These are phyloP conservation scores for Leccinum variabile DNA, from an alignment of 1,284 basidiomycete genomes.

Conservation along the genomic window DNA sequence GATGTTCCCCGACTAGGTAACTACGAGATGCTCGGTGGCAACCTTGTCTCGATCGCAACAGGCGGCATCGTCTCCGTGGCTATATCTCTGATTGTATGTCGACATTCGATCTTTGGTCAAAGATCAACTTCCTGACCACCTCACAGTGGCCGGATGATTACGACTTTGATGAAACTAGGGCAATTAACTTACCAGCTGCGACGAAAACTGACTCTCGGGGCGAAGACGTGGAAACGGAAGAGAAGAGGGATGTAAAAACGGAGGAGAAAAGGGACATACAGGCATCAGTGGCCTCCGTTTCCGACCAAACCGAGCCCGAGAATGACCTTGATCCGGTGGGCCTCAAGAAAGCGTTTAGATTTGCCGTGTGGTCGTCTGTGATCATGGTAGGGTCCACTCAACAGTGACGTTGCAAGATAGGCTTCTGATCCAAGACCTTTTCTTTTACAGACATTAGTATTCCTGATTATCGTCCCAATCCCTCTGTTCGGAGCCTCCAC, in stretches of 20 bases:
- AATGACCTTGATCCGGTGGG: conserved; percentile 59
- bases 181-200: conserved; percentile 56
- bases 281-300: conserved; percentile 33
- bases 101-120: neutral
- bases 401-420: neutral
- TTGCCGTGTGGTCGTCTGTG: conserved; percentile 74
- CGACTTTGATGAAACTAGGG: conserved; percentile 76
- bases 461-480: conserved; percentile 75
- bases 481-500: conserved; percentile 82
- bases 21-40: conserved; percentile 84
- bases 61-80: conserved; percentile 75
- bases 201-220: conserved; percentile 19
- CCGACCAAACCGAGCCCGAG: conserved; percentile 38
- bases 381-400: conserved; percentile 50
- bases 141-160: conserved; percentile 75
- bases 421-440: conserved; percentile 7
- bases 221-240: conserved; percentile 36
- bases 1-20: conserved; percentile 48
- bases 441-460: conserved; percentile 52
- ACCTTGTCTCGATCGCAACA: conserved; percentile 81
- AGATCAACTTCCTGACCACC: conserved; percentile 2
- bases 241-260: conserved; percentile 40
- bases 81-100: conserved; percentile 48
- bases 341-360: conserved; percentile 70
- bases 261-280: conserved; percentile 43